These are phyloP conservation scores for Lepidium aucheri DNA, from an alignment of 345 rosid genomes.

Conservation along the genomic window DNA sequence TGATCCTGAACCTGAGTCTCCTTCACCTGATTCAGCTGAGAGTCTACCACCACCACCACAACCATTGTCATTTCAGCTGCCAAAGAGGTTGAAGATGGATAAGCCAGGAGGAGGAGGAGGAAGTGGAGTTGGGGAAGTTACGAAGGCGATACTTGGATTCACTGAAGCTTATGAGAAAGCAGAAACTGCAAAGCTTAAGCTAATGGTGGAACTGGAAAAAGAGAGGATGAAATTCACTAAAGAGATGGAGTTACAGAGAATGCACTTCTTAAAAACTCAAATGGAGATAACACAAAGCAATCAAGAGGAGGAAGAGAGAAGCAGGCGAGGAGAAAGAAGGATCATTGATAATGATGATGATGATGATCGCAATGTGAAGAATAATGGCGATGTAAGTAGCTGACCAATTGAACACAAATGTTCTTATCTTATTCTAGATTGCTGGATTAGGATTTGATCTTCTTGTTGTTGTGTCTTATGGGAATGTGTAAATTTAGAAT, in stretches of 20 bases:
- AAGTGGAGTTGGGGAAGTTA: slow-evolving; percentile 38
- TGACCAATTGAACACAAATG: slow-evolving; percentile 14
- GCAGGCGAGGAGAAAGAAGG: slow-evolving; percentile 5
- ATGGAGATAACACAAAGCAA: slow-evolving; percentile 60
- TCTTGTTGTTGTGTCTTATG: slow-evolving; percentile 8
- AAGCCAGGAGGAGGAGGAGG: not conserved
- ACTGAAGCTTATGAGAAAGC: slow-evolving; percentile 84
- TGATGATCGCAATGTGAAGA: slow-evolving; percentile 15
- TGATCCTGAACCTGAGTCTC: slow-evolving; percentile 32
- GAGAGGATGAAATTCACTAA: slow-evolving; percentile 79
- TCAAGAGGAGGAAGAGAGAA: slow-evolving; percentile 16
- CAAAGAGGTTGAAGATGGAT: slow-evolving; percentile 26
- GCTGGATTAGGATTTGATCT: slow-evolving; percentile 7
- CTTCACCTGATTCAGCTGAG: slow-evolving; percentile 34
- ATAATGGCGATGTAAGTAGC: slow-evolving; percentile 31
- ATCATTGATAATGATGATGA: not conserved
- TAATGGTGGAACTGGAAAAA: slow-evolving; percentile 82
- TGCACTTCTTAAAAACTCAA: slow-evolving; percentile 88
- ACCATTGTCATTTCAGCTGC: not conserved
- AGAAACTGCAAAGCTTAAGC: slow-evolving; percentile 65
- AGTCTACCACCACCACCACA: slow-evolving; percentile 19
- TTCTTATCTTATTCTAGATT: not conserved
- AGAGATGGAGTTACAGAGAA: slow-evolving; percentile 87
- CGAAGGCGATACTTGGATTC: slow-evolving; percentile 55
- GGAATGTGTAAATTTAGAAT: slow-evolving; percentile 23